phyloP scores from a whole-genome alignment of 805 yeast species.

The Grigorovia yakushimaensis region DNA sequence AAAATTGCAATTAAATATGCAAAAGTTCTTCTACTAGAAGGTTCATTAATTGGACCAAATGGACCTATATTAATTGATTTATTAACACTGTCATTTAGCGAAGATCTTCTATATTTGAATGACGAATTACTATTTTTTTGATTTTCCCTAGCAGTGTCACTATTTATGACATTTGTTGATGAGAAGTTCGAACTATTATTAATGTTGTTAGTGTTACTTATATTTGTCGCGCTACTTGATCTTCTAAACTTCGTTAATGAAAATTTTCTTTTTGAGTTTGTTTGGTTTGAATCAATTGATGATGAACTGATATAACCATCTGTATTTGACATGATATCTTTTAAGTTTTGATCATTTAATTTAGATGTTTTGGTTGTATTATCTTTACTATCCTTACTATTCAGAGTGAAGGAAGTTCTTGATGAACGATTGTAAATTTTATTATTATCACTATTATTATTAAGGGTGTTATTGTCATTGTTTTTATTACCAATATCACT shows the following conservation, averaged over 20 bases:
- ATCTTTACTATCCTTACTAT: not conserved
- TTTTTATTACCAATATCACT: not conserved
- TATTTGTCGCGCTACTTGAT: conserved; percentile 21
- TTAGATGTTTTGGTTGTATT: conserved; percentile 17
- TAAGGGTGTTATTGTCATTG: not conserved
- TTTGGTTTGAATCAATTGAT: conserved; percentile 16
- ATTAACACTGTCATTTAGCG: conserved; percentile 20
- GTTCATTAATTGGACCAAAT: conserved; percentile 82
- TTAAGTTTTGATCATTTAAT: conserved; percentile 28
- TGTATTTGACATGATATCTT: conserved; percentile 22
- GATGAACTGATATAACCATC: conserved; percentile 26
- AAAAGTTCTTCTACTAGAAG: conserved; percentile 81
- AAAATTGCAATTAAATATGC: conserved; percentile 84
- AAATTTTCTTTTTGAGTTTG: not conserved
- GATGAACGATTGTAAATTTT: not conserved
- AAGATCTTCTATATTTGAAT: conserved; percentile 17
- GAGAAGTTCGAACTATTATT: too few species aligned
- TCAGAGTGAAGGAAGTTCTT: not conserved
- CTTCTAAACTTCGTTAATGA: conserved; percentile 14
- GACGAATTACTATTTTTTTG: conserved; percentile 1
- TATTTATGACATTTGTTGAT: not conserved
- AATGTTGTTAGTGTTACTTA: conserved; percentile 7
- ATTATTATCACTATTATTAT: not conserved
- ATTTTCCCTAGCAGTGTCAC: not conserved
- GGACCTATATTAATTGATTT: conserved; percentile 42